Conservation (phyloP, 208 protist genomes). For the Hexamita inflata region DNA sequence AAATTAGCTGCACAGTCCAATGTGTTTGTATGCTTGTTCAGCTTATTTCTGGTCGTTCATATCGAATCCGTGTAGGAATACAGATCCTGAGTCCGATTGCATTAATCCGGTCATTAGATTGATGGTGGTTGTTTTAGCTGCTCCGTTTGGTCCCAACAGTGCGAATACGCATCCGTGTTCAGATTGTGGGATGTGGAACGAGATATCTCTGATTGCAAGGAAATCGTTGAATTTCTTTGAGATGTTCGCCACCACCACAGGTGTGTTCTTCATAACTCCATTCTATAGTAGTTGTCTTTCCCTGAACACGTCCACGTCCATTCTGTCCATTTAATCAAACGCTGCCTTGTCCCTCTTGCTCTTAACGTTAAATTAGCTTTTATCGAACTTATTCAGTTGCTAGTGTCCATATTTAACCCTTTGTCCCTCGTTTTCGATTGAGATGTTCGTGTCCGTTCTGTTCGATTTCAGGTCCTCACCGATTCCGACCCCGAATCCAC, state of each 20-base stretch:
- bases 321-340: neutral
- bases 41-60: neutral
- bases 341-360: neutral
- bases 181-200: constrained; percentile 17
- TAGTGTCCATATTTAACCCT: too few relatives aligned
- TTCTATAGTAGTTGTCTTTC: neutral
- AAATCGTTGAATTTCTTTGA: neutral
- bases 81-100: neutral
- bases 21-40: neutral
- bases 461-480: too few relatives aligned
- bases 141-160: constrained; percentile 46
- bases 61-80: neutral
- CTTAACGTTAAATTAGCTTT: too few relatives aligned
- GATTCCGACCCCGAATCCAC: too few relatives aligned
- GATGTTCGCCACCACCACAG: constrained; percentile 3
- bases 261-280: neutral
- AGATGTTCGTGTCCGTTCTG: too few relatives aligned
- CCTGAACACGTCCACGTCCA: constrained; percentile 1
- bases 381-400: too few relatives aligned
- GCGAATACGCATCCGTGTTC: constrained; percentile 36
- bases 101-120: constrained; percentile 16
- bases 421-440: too few relatives aligned
- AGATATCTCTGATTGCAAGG: constrained; percentile 1
- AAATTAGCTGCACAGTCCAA: constrained; percentile 3
- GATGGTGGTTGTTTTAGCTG: constrained; percentile 49